A percentile compares a stretch with the other conserved stretches of the same genome.
phyloP scores from a whole-genome alignment of 2,329 filamentous ascomycete genomes.

The Diaporthe destruens region DNA sequence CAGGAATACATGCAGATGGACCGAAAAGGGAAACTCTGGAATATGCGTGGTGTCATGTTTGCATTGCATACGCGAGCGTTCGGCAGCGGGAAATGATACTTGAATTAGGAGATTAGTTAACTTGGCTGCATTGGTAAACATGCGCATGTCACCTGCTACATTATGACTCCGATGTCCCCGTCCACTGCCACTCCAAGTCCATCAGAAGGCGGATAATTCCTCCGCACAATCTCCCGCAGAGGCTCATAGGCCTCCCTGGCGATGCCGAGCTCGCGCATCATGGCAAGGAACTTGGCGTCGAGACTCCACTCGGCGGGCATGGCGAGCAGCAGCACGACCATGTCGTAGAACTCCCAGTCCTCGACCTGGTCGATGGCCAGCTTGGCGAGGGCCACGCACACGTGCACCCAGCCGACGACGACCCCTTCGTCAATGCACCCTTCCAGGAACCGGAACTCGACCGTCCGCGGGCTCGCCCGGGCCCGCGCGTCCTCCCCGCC shows the following conservation, averaged over 20 bases:
- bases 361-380: conserved; percentile 41
- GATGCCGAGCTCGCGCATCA: conserved; percentile 25
- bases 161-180: neutral
- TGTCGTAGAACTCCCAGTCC: conserved; percentile 37
- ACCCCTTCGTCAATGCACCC: conserved; percentile 48
- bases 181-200: neutral
- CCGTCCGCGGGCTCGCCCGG: conserved; percentile 50
- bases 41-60: neutral
- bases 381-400: conserved; percentile 51
- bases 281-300: conserved; percentile 30
- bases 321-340: conserved; percentile 32
- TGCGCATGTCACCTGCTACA: neutral
- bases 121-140: neutral
- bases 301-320: conserved; percentile 23
- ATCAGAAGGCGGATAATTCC: conserved; percentile 32
- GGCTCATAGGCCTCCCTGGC: conserved; percentile 16
- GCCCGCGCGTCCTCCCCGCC: conserved; percentile 53
- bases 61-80: neutral
- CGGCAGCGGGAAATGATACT: neutral
- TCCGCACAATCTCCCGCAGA: conserved; percentile 27
- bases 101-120: conserved; percentile 6
- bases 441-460: conserved; percentile 57
- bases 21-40: neutral
- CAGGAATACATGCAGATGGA: neutral
- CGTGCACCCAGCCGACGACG: conserved; percentile 52